Base-by-base conservation (phyloP, 176 grass and related monocot genomes). In the Phyllostachys edulis region DNA sequence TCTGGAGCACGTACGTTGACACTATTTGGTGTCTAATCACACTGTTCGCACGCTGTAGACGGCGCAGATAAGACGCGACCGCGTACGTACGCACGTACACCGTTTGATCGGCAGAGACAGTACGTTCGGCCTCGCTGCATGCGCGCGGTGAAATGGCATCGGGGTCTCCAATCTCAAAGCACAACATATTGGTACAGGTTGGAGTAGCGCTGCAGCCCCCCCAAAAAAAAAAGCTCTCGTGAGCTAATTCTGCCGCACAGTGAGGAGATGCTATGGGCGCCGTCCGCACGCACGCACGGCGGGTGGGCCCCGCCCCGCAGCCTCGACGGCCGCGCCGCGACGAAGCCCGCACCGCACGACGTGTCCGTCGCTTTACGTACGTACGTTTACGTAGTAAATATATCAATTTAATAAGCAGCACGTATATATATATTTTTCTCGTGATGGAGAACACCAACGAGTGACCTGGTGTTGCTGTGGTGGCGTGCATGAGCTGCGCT, bases 311-410 rank as follows among this genome's bases (percentile, higher is more conserved):
- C 39, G 15, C 6, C 4, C 14, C 13, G 11, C 38, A 62, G 37
- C 75, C 56, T 39, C 75, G 57, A 78, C 76, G 76, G 52, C 7
- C 29, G 74, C 74, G 50, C 75, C 75, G 57, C 75, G 75, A 78
- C 76, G 76, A 78, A 27, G 57, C 40, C 20, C 20, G 42, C 54
- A 4, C 2, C 21, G 55, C 55, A 20, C 41, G 42, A 11, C 40
- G 42, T n/a, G 60, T 21, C 60, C 60, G 39, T 32, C 18, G 45
- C 7, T 29, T 46, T 18, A 59, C 54, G 29, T 7, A 66, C 29
- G 29, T 9, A 59, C 55, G 21, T n/a, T 23, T 16, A 65, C 24
- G 70, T 17, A 4, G 45, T 9, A 51, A 72, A 18, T 6, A 16
- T 54, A 5, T 18, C 18, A 7, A 1, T 55, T 20, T 7, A 55